These are phyloP conservation scores for Coriaria nepalensis DNA, from an alignment of 306 rosid species.

Conservation along the genomic window DNA sequence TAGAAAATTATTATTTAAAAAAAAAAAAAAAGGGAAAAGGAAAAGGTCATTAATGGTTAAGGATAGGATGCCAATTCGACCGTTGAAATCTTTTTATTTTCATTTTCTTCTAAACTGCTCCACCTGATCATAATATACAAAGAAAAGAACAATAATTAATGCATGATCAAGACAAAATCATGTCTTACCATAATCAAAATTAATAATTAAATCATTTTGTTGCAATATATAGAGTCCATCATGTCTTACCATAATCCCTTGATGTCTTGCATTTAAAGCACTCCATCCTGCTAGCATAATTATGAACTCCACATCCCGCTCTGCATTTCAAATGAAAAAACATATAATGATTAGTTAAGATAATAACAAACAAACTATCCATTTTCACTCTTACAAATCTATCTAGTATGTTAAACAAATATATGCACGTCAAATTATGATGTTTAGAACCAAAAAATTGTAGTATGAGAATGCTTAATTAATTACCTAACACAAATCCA, in stretches of 20 bases:
- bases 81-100: conserved; percentile 9
- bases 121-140: conserved; percentile 10
- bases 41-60: conserved; percentile 11
- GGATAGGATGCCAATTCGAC: conserved; percentile 15
- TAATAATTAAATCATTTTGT: not conserved
- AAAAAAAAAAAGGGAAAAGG: not conserved
- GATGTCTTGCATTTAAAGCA: conserved; percentile 76
- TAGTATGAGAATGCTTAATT: not conserved
- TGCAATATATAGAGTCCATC: not conserved
- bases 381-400: no score
- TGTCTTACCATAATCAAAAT: not conserved
- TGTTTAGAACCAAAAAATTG: no score
- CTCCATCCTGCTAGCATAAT: conserved; percentile 78
- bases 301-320: conserved; percentile 76
- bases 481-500: conserved; percentile 74
- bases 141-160: not conserved
- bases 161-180: no score
- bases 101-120: conserved; percentile 12
- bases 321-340: conserved; percentile 25
- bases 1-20: conserved; percentile 8
- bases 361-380: not conserved
- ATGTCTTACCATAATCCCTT: conserved; percentile 17
- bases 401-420: not conserved
- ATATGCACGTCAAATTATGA: not conserved
- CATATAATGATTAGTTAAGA: not conserved